These are phyloP conservation scores for Mrakia blollopis DNA, from an alignment of 768 basidiomycete species.

Conservation along the genomic window DNA sequence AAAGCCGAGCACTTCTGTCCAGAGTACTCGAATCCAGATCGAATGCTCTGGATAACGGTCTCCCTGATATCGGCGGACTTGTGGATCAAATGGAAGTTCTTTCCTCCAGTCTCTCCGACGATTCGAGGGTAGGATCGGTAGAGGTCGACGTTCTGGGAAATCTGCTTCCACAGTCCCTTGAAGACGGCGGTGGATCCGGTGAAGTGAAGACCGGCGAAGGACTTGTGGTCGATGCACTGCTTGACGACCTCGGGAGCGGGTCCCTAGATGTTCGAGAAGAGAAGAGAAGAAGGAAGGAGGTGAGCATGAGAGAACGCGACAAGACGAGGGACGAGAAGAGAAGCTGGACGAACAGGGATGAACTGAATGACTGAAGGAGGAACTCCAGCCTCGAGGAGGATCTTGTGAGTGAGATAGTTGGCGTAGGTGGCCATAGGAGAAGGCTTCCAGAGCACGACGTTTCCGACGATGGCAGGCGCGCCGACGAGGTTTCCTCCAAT, in stretches of 20 bases:
- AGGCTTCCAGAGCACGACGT: constrained; percentile 95
- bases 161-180: constrained; percentile 94
- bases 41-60: constrained; percentile 80
- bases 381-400: constrained; percentile 87
- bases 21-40: constrained; percentile 93
- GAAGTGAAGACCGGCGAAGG: constrained; percentile 88
- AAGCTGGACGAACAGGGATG: constrained; percentile 57
- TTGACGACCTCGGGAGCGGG: constrained; percentile 55
- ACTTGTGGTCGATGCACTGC: constrained; percentile 69
- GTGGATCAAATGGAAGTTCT: constrained; percentile 97
- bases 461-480: constrained; percentile 90
- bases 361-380: constrained; percentile 96
- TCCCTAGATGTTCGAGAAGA: constrained; percentile 12
- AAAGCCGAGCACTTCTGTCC: constrained; percentile 97
- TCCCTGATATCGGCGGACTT: constrained; percentile 77
- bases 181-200: constrained; percentile 94
- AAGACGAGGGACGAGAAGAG: background rate
- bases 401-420: constrained; percentile 85
- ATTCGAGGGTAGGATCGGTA: constrained; percentile 89
- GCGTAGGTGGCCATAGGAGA: constrained; percentile 92
- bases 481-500: constrained; percentile 83
- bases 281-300: background rate
- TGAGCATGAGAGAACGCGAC: background rate
- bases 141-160: constrained; percentile 75
- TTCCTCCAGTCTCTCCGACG: constrained; percentile 91